Conservation (phyloP, 108 stramenopile species). For the Epipyxis sp. region DNA sequence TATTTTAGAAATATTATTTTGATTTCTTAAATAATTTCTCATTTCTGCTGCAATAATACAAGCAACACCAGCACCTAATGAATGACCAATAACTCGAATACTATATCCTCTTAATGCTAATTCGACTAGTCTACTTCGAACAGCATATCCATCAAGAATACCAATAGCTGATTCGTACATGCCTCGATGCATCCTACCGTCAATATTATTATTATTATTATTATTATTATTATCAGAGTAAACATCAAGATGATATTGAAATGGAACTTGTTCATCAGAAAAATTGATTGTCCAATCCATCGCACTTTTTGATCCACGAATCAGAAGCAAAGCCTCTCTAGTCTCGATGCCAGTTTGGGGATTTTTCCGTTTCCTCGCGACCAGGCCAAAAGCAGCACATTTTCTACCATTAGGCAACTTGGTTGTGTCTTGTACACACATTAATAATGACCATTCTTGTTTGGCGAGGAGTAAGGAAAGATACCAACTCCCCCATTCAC, state of each 20-base stretch:
- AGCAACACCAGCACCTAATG: slow-evolving; percentile 24
- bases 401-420: neutral
- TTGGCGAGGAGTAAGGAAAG: neutral
- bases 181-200: slow-evolving; percentile 1
- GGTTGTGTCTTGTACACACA: slow-evolving; percentile 12
- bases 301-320: neutral
- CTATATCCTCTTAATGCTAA: neutral
- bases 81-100: neutral
- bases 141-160: slow-evolving; percentile 13
- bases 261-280: neutral
- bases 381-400: slow-evolving; percentile 30
- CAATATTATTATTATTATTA: no score
- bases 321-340: slow-evolving; percentile 13
- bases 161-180: neutral
- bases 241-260: neutral
- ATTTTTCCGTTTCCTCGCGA: neutral
- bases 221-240: neutral
- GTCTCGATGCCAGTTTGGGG: neutral
- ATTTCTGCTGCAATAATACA: slow-evolving; percentile 7
- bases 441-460: slow-evolving; percentile 19
- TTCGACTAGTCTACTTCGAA: neutral
- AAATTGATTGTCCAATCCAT: slow-evolving; percentile 31
- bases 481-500: slow-evolving; percentile 24
- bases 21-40: neutral
- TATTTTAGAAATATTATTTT: neutral